phyloP scores from a whole-genome alignment of 208 protist genomes.

The Strigomonas culicis region DNA sequence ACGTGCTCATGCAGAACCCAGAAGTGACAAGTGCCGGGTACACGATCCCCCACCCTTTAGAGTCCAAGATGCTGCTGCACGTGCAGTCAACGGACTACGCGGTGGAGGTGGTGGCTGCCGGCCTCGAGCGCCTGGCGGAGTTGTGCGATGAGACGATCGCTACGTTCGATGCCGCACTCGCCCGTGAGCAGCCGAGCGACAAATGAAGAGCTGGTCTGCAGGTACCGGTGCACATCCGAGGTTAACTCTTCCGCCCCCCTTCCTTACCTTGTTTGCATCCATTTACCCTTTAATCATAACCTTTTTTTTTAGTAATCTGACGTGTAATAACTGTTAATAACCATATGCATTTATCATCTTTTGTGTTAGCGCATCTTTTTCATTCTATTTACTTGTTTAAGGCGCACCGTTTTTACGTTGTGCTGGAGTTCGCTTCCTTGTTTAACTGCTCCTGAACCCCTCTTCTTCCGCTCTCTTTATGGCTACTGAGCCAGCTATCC shows the following conservation, averaged over 20 bases:
- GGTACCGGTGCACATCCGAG: neutral
- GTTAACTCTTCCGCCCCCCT: conserved; percentile 1
- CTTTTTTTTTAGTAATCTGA: conserved; percentile 4
- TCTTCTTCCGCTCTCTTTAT: neutral
- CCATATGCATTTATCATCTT: conserved; percentile 4
- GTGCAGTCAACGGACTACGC: conserved; percentile 88
- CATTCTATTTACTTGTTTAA: neutral
- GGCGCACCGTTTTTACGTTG: neutral
- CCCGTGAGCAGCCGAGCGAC: conserved; percentile 41
- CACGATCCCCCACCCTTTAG: conserved; percentile 92
- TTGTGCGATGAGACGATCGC: conserved; percentile 77
- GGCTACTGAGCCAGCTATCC: neutral
- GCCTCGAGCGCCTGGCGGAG: conserved; percentile 70
- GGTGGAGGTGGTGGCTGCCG: conserved; percentile 75
- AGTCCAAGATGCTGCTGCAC: conserved; percentile 92
- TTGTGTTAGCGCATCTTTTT: conserved; percentile 8
- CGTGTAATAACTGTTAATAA: neutral
- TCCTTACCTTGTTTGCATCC: neutral
- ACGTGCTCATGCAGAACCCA: conserved; percentile 91
- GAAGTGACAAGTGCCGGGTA: conserved; percentile 89
- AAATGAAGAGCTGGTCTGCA: too few species aligned
- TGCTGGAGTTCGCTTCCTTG: neutral
- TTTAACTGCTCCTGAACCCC: neutral
- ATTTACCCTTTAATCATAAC: neutral
- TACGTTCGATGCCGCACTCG: conserved; percentile 65